Base-by-base conservation (phyloP, 108 stramenopile genomes). In the Skeletonema marinoi region DNA sequence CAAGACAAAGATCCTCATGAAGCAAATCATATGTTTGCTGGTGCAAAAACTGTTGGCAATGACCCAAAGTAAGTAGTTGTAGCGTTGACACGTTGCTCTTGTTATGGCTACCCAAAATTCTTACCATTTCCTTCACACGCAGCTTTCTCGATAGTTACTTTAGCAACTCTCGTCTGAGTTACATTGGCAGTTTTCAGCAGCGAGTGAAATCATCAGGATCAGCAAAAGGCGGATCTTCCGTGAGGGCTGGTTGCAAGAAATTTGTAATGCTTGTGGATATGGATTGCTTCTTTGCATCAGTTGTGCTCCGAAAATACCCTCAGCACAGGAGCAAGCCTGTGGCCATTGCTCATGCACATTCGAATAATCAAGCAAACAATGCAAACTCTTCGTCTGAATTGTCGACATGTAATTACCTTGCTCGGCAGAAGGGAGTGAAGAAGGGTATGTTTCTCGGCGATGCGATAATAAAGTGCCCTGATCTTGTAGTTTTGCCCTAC, bases 241-340 rank as follows among this genome's bases (percentile, higher is more conserved):
- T 62, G 14, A 86, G 54, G 58, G 69, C 69, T 54, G 66, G 78
- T 56, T 41, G 81, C 67, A 62, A 81, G 33, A 85, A 94, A 51
- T 91, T 88, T 59, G 88, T 98, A 19, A 88, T 98, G 62, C 96
- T 97, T 65, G 90, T 97, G 3, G 97, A 98, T 71, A 96, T 98
- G 96, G 97, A 98, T 82, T 97, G 96, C 75, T 98, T 97, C 86
- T 98, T 98, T 85, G 96, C 93, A 0, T 66, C 87, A 44, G 97
- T 97, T 51, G 90, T 85, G 10, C 74, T 97, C 19, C 89, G 90
- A 32, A 88, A 88, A n/a, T 93, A 78, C 70, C 95, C 97, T 5
- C 84, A 97, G 46, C 89, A 96, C 60, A 59, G 71, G 68, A 77
- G 86, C 44, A 83, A 89, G 71, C 96, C 97, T 2, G 95, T 98